Conservation (phyloP, 1,284 basidiomycete species). For the Moesziomyces aphidis region DNA sequence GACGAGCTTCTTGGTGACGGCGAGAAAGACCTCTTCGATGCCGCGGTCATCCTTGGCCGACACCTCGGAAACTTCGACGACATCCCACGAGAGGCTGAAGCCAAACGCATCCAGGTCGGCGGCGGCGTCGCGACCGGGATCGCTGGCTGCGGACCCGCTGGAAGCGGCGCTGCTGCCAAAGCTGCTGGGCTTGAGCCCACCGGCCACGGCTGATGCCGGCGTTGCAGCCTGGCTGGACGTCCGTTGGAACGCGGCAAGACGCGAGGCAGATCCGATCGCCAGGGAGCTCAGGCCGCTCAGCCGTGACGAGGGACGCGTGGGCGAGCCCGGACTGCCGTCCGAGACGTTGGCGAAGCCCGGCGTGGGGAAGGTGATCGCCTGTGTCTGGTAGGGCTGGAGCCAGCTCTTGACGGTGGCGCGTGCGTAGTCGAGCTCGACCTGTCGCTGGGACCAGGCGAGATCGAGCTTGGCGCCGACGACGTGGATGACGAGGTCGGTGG, state of each 20-base stretch:
- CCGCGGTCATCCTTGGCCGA: conserved; percentile 51
- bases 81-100: conserved; percentile 32
- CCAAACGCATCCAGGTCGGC: conserved; percentile 4
- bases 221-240: not conserved
- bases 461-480: conserved; percentile 92
- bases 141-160: conserved; percentile 23
- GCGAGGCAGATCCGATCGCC: conserved; percentile 55
- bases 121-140: conserved; percentile 8
- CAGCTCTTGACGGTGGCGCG: conserved; percentile 69
- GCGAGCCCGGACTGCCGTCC: conserved; percentile 24
- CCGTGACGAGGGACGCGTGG: conserved; percentile 85
- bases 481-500: conserved; percentile 82
- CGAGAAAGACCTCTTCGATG: conserved; percentile 53
- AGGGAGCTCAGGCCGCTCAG: conserved; percentile 72
- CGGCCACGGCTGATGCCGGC: not conserved
- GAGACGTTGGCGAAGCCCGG: not conserved
- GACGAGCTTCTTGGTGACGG: conserved; percentile 54
- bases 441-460: conserved; percentile 69
- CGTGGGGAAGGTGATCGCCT: not conserved
- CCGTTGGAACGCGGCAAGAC: conserved; percentile 30
- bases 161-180: conserved; percentile 28
- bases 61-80: conserved; percentile 55
- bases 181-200: conserved; percentile 22
- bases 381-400: conserved; percentile 70
- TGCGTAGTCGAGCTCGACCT: conserved; percentile 81